Evolutionary conservation across 2,329 filamentous ascomycete species (phyloP), one percentile per base, ranked within the genome.

Genomic region (Xylaria sp.): DNA sequence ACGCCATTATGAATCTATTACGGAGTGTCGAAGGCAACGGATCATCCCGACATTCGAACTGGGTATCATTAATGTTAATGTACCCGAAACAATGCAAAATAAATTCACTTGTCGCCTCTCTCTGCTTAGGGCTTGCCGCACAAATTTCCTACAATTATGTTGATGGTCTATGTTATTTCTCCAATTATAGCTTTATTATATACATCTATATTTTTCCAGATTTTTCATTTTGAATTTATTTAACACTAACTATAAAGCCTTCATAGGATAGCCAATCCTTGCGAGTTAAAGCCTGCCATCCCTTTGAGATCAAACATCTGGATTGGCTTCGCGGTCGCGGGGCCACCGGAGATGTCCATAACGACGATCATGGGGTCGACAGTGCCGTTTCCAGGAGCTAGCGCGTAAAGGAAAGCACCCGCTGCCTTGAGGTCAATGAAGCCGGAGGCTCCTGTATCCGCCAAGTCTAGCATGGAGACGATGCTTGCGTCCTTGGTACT

Each of bases 381-480:
- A 17, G 77, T 81, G 0, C 83, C 85, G 65, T 87, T 86, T 0
- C 86, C 86, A 0, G 86, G 85, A 2, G 81, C 81, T 3, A 91
- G 75, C 0, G 85, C 87, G 74, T 90, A 91, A 0, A 91, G 65
- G 68, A 88, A 88, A 32, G 79, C 78, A 0, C 89, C 88, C 0
- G 81, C 81, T 0, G 84, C 82, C 8, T 73, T 75, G 11, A 90
- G 73, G 74, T 91, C 89, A 62, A 86, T 85, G 57, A 90, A 78
- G 0, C 88, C 89, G 0, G 81, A 55, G 79, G 70, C 87, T 85
- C 0, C 82, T 83, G 24, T 82, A 84, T 4, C 78, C 79, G 7
- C 57, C 58, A 85, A 75, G 59, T 87, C 83, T 0, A 86, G 71
- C 6, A 73, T 71, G 0, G 73, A 75, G 2, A 86, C 54, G 9